Percentiles rank a stretch among this genome's conserved stretches.
phyloP scores from a whole-genome alignment of 345 rosid genomes.

The Lepidium sativum region DNA sequence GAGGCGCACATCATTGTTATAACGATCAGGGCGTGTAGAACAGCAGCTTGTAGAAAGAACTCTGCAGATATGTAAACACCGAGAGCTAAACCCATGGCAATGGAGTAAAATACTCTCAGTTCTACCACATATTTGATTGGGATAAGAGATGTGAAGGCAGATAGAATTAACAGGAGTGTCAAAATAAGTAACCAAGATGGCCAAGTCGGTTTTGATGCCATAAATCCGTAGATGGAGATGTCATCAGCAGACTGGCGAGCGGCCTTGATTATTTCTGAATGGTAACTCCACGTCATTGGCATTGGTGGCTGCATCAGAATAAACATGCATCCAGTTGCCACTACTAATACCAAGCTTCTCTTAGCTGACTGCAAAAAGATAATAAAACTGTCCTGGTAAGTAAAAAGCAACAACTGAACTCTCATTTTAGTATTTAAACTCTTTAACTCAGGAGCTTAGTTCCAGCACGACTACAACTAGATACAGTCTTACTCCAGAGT shows the following conservation, averaged over 20 bases:
- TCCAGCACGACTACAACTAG: constrained; percentile 4
- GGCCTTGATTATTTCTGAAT: constrained; percentile 68
- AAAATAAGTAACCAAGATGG: constrained; percentile 92
- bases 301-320: constrained; percentile 95
- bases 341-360: constrained; percentile 78
- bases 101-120: constrained; percentile 69
- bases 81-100: constrained; percentile 85
- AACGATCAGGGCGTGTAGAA: constrained; percentile 74
- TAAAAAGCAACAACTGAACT: background rate
- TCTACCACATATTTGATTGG: constrained; percentile 87
- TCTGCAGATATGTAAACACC: constrained; percentile 94
- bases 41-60: constrained; percentile 91
- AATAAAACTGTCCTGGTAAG: constrained; percentile 6
- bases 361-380: constrained; percentile 67
- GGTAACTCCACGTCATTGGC: constrained; percentile 77
- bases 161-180: constrained; percentile 76
- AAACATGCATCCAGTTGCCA: constrained; percentile 83
- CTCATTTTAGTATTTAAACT: background rate
- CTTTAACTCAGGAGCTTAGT: background rate
- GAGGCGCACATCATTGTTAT: constrained; percentile 83
- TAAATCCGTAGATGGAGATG: constrained; percentile 85
- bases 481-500: background rate
- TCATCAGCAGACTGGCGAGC: constrained; percentile 96
- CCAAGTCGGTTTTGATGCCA: constrained; percentile 96
- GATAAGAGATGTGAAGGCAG: constrained; percentile 78